phyloP scores from a whole-genome alignment of 306 rosid genomes.

The Sindora glabra region DNA sequence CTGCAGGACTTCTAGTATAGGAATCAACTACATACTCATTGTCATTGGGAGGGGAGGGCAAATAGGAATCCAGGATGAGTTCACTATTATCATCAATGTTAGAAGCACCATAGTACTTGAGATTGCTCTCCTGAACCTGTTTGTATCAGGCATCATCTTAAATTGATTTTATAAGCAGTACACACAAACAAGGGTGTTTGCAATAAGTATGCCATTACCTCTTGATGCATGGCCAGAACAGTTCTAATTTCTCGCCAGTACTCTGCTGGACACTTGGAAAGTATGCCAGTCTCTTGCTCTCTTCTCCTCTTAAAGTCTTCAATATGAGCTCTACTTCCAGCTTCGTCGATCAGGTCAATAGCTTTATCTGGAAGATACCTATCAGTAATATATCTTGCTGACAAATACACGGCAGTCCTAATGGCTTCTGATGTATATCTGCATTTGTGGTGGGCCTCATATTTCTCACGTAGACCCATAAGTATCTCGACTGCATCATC shows the following conservation, averaged over 20 bases:
- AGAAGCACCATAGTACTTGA: conserved; percentile 35
- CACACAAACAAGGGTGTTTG: not conserved
- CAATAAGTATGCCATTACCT: conserved; percentile 42
- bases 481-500: conserved; percentile 63
- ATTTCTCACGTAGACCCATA: conserved; percentile 60
- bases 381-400: conserved; percentile 68
- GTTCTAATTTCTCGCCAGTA: conserved; percentile 78
- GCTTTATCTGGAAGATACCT: conserved; percentile 98
- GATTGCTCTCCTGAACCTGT: conserved; percentile 52
- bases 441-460: conserved; percentile 76
- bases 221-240: conserved; percentile 69
- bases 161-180: conserved; percentile 1
- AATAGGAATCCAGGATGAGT: conserved; percentile 35
- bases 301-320: conserved; percentile 61
- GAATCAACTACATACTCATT: conserved; percentile 48
- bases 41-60: conserved; percentile 35
- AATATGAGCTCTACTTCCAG: conserved; percentile 90
- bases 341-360: conserved; percentile 92
- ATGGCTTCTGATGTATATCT: conserved; percentile 61
- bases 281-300: conserved; percentile 46
- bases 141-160: conserved; percentile 9
- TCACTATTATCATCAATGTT: conserved; percentile 39
- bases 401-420: conserved; percentile 61
- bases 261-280: conserved; percentile 57
- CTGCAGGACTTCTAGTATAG: conserved; percentile 7